A percentile compares a stretch with the other conserved stretches of the same genome.
phyloP scores from a whole-genome alignment of 2,329 filamentous ascomycete genomes.

The Zarea fungicola region DNA sequence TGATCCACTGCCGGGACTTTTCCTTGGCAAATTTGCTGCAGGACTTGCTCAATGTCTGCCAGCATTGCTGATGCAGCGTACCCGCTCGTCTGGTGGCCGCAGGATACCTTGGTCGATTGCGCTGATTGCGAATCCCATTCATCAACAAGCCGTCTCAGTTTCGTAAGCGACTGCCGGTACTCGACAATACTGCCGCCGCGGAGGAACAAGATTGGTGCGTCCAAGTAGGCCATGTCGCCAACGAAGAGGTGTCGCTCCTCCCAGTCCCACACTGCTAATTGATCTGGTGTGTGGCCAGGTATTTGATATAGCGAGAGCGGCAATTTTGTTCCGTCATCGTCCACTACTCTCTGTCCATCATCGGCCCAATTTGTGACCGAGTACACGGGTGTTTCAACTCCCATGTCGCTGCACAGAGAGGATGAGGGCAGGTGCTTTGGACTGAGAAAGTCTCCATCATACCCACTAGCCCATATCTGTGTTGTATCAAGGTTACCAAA shows the following conservation, averaged over 20 bases:
- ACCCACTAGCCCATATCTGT: constrained; percentile 28
- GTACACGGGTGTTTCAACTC: constrained; percentile 33
- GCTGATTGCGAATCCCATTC: constrained; percentile 13
- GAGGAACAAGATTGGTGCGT: constrained; percentile 20
- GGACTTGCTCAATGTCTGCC: too few species aligned
- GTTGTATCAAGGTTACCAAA: constrained; percentile 24
- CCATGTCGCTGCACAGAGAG: constrained; percentile 35
- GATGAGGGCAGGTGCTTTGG: constrained; percentile 29
- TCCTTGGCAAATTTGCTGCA: too few species aligned
- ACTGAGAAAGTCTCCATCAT: constrained; percentile 34
- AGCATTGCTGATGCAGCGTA: too few species aligned
- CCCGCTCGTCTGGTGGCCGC: too few species aligned
- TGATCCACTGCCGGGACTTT: too few species aligned
- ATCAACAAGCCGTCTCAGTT: constrained; percentile 12
- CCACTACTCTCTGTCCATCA: constrained; percentile 28
- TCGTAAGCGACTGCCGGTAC: constrained; percentile 16
- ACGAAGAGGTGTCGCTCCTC: constrained; percentile 38
- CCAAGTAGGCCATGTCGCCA: constrained; percentile 41
- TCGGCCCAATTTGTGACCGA: constrained; percentile 35
- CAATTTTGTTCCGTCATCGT: constrained; percentile 21
- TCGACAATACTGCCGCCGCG: constrained; percentile 14
- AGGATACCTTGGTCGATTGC: too few species aligned
- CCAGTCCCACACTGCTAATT: constrained; percentile 39
- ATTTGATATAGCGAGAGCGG: constrained; percentile 38
- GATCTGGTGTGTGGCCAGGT: constrained; percentile 42